A percentile compares a stretch with the other conserved stretches of the same genome.
Evolutionary conservation across 176 grass and related monocot species (phyloP).

Genomic region (Thinopyrum elongatum): DNA sequence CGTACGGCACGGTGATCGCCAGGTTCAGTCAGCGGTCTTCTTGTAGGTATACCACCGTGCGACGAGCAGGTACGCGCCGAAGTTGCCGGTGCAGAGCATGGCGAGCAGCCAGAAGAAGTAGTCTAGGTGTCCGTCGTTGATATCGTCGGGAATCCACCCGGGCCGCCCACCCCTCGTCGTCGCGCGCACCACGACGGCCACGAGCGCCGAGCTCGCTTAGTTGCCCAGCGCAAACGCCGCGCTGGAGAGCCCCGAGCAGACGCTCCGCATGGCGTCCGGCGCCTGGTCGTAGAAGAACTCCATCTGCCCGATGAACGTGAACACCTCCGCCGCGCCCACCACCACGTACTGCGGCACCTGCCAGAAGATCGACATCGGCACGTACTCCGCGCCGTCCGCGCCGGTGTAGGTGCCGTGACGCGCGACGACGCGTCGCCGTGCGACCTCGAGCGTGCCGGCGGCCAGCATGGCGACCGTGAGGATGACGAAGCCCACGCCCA

Average conservation of each 20-base stretch:
- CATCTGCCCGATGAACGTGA: constrained; percentile 66
- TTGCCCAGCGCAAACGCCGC: constrained; percentile 50
- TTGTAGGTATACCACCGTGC: constrained; percentile 56
- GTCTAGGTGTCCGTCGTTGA: constrained; percentile 62
- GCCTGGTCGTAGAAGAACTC: constrained; percentile 85
- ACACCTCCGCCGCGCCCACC: constrained; percentile 64
- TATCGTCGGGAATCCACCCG: constrained; percentile 66
- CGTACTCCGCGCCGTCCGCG: background rate
- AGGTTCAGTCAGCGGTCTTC: constrained; percentile 7
- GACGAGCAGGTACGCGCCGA: constrained; percentile 37
- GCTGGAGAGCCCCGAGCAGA: constrained; percentile 45
- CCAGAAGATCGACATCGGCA: constrained; percentile 73
- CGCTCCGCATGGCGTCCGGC: constrained; percentile 64
- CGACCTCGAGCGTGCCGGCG: constrained; percentile 34
- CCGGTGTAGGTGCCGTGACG: constrained; percentile 1
- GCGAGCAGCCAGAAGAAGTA: constrained; percentile 68
- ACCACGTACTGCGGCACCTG: constrained; percentile 75
- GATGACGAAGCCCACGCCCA: constrained; percentile 46
- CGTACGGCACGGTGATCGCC: background rate
- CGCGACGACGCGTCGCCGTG: constrained; percentile 31
- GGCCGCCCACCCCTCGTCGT: constrained; percentile 26
- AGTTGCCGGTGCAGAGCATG: constrained; percentile 31
- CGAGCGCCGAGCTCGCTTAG: constrained; percentile 53
- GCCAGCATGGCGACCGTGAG: constrained; percentile 32
- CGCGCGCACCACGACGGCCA: constrained; percentile 25